Percentiles rank a stretch among this genome's conserved stretches.
Evolutionary conservation across 768 basidiomycete genomes (phyloP).

Genomic region (Rhizopogon vulgaris): DNA sequence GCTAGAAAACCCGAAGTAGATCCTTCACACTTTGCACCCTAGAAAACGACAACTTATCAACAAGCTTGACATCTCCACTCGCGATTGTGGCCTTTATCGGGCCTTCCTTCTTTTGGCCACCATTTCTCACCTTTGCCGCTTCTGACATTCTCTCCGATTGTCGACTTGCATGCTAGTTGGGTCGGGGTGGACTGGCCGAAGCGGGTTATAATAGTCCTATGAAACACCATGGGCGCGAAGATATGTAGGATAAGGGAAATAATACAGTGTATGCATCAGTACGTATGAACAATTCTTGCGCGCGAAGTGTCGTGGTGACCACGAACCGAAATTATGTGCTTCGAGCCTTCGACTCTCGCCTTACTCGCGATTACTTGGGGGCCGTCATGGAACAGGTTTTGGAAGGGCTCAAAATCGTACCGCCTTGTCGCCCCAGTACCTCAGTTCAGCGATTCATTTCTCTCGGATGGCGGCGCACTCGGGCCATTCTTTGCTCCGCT

Average conservation of each 20-base stretch:
- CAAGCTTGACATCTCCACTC: background rate
- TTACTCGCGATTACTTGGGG: background rate
- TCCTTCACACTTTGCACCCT: background rate
- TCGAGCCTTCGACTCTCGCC: background rate
- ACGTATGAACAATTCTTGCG: background rate
- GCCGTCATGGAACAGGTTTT: background rate
- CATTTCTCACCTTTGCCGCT: background rate
- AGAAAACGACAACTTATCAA: background rate
- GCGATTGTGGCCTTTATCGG: background rate
- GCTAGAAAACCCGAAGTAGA: background rate
- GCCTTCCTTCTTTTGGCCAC: background rate
- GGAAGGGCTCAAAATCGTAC: background rate
- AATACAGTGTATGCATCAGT: background rate
- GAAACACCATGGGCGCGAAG: background rate
- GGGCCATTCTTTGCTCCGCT: background rate
- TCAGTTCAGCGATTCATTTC: background rate
- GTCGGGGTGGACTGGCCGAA: background rate
- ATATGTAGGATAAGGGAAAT: background rate
- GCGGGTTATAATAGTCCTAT: background rate
- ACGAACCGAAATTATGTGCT: background rate
- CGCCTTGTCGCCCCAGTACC: background rate
- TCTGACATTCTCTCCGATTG: background rate
- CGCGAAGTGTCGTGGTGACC: background rate
- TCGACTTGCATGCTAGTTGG: background rate
- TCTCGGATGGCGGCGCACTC: background rate